Conservation (phyloP, 768 basidiomycete genomes). For the Boletales sp. region DNA sequence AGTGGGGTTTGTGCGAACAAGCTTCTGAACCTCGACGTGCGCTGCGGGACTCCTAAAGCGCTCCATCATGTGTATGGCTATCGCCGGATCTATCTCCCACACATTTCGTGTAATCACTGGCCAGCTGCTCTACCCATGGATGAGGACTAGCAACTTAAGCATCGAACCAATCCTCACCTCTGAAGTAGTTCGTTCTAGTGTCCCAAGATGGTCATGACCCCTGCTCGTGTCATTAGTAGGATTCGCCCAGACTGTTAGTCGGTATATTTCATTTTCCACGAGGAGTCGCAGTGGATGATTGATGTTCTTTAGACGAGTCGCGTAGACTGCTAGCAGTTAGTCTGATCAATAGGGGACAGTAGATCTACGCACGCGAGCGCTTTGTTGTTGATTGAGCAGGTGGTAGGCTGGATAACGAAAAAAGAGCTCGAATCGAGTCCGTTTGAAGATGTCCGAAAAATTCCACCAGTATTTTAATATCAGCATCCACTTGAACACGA, state of each 20-base stretch:
- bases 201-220: constrained; percentile 56
- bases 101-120: constrained; percentile 59
- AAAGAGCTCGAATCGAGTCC: constrained; percentile 61
- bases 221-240: constrained; percentile 73
- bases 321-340: constrained; percentile 45
- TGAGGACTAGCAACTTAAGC: not conserved
- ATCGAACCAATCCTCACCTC: constrained; percentile 45
- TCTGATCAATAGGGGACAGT: not conserved
- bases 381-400: constrained; percentile 44
- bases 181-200: constrained; percentile 53
- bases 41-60: constrained; percentile 73
- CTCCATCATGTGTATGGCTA: constrained; percentile 81
- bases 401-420: constrained; percentile 60
- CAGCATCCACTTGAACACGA: constrained; percentile 84
- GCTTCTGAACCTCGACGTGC: constrained; percentile 66
- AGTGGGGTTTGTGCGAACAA: constrained; percentile 69
- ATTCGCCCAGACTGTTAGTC: constrained; percentile 88
- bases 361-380: constrained; percentile 36
- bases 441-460: constrained; percentile 74
- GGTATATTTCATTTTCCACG: constrained; percentile 86
- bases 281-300: constrained; percentile 78
- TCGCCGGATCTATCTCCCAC: constrained; percentile 81
- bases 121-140: constrained; percentile 54
- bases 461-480: constrained; percentile 83
- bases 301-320: constrained; percentile 56